Percentiles rank a stretch among this genome's conserved stretches.
These are phyloP conservation scores for Nitzschia sp. DNA, from an alignment of 108 stramenopile genomes.

Conservation along the genomic window DNA sequence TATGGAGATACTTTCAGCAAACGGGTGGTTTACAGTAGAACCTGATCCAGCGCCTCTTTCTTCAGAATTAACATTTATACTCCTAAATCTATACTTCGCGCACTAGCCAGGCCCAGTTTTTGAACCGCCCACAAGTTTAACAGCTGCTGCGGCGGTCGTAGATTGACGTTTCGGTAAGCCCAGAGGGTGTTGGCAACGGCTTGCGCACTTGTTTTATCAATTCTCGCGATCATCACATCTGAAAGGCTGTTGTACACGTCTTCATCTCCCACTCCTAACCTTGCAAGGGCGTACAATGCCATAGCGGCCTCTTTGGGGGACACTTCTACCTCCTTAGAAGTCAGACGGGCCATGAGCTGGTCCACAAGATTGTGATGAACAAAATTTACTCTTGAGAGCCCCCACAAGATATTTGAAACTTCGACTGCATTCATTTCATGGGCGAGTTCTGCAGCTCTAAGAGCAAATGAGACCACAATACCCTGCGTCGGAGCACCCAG, in stretches of 20 bases:
- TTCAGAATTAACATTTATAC: no score
- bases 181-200: constrained; percentile 67
- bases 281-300: constrained; percentile 58
- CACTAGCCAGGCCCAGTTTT: constrained; percentile 37
- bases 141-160: constrained; percentile 48
- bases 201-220: constrained; percentile 58
- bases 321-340: constrained; percentile 13
- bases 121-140: constrained; percentile 58
- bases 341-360: constrained; percentile 32
- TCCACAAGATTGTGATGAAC: constrained; percentile 31
- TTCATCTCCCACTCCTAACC: constrained; percentile 52
- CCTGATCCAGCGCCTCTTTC: no score
- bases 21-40: constrained; percentile 1
- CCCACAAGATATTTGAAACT: constrained; percentile 67
- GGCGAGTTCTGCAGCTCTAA: constrained; percentile 29
- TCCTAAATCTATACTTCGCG: no score
- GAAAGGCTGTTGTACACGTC: constrained; percentile 47
- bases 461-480: constrained; percentile 17
- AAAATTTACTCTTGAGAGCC: constrained; percentile 48
- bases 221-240: constrained; percentile 36
- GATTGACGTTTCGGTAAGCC: constrained; percentile 51
- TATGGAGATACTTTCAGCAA: constrained; percentile 83
- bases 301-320: constrained; percentile 60
- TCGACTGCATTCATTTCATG: constrained; percentile 48
- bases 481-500: constrained; percentile 33